Evolutionary conservation across 2,329 filamentous ascomycete genomes (phyloP).

Genomic region (Fusarium abutilonis): DNA sequence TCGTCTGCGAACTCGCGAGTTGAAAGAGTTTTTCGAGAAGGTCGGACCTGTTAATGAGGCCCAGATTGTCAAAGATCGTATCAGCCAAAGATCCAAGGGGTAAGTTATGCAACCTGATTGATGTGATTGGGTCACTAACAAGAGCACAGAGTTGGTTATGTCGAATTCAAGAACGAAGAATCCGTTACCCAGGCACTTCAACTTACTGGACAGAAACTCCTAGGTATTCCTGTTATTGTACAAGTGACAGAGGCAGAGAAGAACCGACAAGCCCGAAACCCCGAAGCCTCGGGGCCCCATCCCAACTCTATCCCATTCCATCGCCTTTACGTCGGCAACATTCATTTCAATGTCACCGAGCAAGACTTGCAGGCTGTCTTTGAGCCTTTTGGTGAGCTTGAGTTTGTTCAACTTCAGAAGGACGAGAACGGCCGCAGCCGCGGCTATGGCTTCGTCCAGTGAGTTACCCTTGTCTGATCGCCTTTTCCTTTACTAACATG

Average conservation of each 20-base stretch:
- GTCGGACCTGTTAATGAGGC: constrained; percentile 95
- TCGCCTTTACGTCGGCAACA: constrained; percentile 97
- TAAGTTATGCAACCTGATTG: constrained; percentile 58
- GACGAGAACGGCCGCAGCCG: constrained; percentile 90
- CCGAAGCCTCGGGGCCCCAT: constrained; percentile 73
- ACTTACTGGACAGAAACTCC: constrained; percentile 97
- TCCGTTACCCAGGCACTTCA: constrained; percentile 93
- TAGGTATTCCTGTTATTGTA: constrained; percentile 98
- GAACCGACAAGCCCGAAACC: constrained; percentile 92
- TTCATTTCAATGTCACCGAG: constrained; percentile 99
- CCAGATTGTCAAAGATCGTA: constrained; percentile 97
- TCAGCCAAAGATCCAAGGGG: constrained; percentile 98
- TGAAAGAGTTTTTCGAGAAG: constrained; percentile 95
- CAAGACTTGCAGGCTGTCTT: constrained; percentile 95
- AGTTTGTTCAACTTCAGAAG: constrained; percentile 97
- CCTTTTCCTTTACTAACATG: constrained; percentile 48
- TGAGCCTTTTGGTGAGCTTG: constrained; percentile 95
- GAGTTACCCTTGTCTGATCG: constrained; percentile 55
- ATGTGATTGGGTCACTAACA: constrained; percentile 3
- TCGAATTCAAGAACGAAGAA: constrained; percentile 97
- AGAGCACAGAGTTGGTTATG: constrained; percentile 89
- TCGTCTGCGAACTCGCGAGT: constrained; percentile 88
- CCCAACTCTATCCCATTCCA: constrained; percentile 94
- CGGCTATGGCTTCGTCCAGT: constrained; percentile 99
- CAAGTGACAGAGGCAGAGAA: constrained; percentile 99